Evolutionary conservation across 768 basidiomycete species (phyloP).

Genomic region (Macrolepiota dolichaula): DNA sequence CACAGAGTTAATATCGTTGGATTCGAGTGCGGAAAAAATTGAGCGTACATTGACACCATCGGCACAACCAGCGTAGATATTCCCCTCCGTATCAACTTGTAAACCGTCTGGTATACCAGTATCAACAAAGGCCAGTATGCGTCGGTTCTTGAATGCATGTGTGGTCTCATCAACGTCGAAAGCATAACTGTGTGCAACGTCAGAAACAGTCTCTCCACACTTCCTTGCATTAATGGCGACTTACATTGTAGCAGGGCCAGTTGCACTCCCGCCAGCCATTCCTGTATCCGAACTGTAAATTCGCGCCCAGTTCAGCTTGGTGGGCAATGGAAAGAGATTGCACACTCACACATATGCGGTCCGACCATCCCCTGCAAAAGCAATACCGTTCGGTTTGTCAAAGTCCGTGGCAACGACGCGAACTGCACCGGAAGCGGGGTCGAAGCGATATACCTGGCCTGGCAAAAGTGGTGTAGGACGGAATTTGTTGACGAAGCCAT

Average conservation of each 20-base stretch:
- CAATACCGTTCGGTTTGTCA: slow-evolving; percentile 69
- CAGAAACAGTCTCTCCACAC: background rate
- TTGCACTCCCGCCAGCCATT: slow-evolving; percentile 45
- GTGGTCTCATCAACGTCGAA: slow-evolving; percentile 62
- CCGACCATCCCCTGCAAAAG: slow-evolving; percentile 60
- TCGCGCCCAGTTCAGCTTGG: background rate
- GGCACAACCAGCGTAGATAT: slow-evolving; percentile 64
- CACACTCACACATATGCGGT: slow-evolving; percentile 56
- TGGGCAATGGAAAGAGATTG: background rate
- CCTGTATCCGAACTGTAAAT: slow-evolving; percentile 49
- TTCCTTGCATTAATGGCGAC: slow-evolving; percentile 19
- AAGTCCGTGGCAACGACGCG: slow-evolving; percentile 76
- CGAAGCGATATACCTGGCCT: slow-evolving; percentile 76
- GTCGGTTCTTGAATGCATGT: slow-evolving; percentile 50
- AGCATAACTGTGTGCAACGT: slow-evolving; percentile 43
- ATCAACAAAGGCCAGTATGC: slow-evolving; percentile 66
- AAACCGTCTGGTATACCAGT: slow-evolving; percentile 67
- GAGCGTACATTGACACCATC: slow-evolving; percentile 59
- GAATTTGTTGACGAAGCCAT: slow-evolving; percentile 60
- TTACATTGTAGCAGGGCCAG: slow-evolving; percentile 66
- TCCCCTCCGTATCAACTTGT: slow-evolving; percentile 59
- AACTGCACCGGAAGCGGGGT: slow-evolving; percentile 60
- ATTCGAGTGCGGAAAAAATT: background rate
- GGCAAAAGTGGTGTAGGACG: slow-evolving; percentile 64
- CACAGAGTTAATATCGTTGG: background rate